phyloP scores from a whole-genome alignment of 2,329 filamentous ascomycete species.

The Exophiala aquamarina region DNA sequence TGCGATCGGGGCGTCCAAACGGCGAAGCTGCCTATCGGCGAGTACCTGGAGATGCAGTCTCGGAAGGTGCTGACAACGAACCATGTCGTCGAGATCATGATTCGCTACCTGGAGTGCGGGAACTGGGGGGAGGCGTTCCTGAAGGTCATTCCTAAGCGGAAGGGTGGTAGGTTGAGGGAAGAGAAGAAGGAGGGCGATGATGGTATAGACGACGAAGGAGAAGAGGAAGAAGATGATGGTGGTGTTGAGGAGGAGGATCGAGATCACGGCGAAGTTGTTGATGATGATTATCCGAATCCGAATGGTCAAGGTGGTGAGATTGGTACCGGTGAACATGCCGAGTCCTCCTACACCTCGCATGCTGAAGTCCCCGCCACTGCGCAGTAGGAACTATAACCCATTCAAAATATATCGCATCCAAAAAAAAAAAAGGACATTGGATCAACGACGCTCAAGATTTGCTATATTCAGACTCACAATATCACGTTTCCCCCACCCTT shows the following conservation, averaged over 20 bases:
- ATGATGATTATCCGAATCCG: no score
- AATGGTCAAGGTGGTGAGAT: no score
- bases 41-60: conserved; percentile 88
- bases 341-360: no score
- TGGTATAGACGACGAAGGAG: conserved; percentile 9
- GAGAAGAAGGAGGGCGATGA: conserved; percentile 37
- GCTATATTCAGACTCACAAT: background rate
- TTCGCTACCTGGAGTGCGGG: conserved; percentile 83
- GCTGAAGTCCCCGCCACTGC: no score
- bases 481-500: background rate
- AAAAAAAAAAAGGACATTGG: no score
- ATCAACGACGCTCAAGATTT: background rate
- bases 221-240: conserved; percentile 28
- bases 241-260: conserved; percentile 34
- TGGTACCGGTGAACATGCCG: no score
- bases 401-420: no score
- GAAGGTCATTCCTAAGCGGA: conserved; percentile 84
- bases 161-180: conserved; percentile 65
- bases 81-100: conserved; percentile 95
- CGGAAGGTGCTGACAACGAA: conserved; percentile 88
- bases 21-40: conserved; percentile 89
- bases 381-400: no score
- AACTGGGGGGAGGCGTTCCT: conserved; percentile 92
- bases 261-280: conserved; percentile 5
- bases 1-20: conserved; percentile 70